Base-by-base conservation (phyloP, 495 filamentous ascomycete genomes). In the Xylaria nigripes region DNA sequence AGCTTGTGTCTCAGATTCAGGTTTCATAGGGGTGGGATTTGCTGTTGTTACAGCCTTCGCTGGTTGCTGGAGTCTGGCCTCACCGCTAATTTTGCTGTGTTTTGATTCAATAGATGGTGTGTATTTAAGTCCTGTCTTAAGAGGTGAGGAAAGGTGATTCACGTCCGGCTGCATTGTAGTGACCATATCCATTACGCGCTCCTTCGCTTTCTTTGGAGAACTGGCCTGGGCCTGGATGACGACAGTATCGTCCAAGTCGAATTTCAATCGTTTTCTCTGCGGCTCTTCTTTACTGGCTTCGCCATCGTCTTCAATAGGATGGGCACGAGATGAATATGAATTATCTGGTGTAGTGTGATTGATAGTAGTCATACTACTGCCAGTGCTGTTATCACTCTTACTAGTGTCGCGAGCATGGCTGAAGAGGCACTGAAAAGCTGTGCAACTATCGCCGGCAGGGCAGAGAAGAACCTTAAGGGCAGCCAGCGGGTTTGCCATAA, bases 401-500 rank as follows among this genome's bases (percentile, higher is more conserved):
- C 25, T 44, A 8, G 9, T 23, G 50, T 64, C 59, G 38, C 72
- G 73, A 24, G 56, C 54, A 48, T 78, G 75, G 24, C 69, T 64
- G 41, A 68, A 76, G 13, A 67, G 64, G 58, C 75, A 78, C 12
- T 62, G 53, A 27, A 70, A 61, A 13, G 66, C 63, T 19, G 58
- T 65, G 57, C 75, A 78, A 4, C 45, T 54, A 55, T 81, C 69
- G 15, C 78, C 76, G 45, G 79, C 67, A 0, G 86, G 86, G 64
- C 87, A 92, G 25, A 76, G 69, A 24, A 89, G 72, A 24, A 72
- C 72, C 58, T 77, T 82, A 67, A 90, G 86, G 27, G 84, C 69
- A 3, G 81, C 81, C 12, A 85, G 72, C 6, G 85, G 70, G 13
- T 78, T 70, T 60, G 87, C 86, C 86, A 90, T 90, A 6, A 58